Evolutionary conservation across 345 rosid genomes (phyloP).

Genomic region (Euphorbia lathyris): DNA sequence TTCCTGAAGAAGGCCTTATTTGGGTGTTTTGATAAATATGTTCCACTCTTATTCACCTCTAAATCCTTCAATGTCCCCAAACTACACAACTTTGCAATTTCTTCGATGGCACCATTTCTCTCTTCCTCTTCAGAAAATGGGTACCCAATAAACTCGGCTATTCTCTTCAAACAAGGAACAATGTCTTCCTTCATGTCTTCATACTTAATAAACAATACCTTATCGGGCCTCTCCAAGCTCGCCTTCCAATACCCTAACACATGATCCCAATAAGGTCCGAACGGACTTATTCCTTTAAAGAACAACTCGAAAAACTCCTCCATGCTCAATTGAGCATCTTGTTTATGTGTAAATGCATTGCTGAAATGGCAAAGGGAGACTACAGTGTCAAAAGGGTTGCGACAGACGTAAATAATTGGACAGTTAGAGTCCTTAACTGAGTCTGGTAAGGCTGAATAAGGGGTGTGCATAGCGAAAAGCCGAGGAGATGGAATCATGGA

Average conservation of each 20-base stretch:
- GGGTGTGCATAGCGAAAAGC: background rate
- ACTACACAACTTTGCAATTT: slow-evolving; percentile 15
- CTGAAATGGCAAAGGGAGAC: slow-evolving; percentile 25
- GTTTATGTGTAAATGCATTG: slow-evolving; percentile 15
- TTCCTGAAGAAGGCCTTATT: no score
- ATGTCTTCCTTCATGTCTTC: slow-evolving; percentile 39
- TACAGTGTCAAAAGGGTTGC: slow-evolving; percentile 28
- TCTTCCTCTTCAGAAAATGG: slow-evolving; percentile 19
- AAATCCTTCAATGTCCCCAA: slow-evolving; percentile 17
- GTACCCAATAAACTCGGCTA: slow-evolving; percentile 10
- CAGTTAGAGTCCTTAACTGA: slow-evolving; percentile 14
- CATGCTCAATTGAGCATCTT: slow-evolving; percentile 6
- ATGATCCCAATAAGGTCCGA: slow-evolving; percentile 41
- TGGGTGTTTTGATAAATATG: no score
- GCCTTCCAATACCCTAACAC: slow-evolving; percentile 34
- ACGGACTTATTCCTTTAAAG: slow-evolving; percentile 23
- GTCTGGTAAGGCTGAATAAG: background rate
- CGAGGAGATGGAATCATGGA: slow-evolving; percentile 7
- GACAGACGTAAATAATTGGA: slow-evolving; percentile 15
- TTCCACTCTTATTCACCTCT: background rate
- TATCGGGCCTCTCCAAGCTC: slow-evolving; percentile 24
- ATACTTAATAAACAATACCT: slow-evolving; percentile 32
- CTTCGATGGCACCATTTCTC: slow-evolving; percentile 5
- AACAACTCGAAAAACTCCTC: slow-evolving; percentile 35
- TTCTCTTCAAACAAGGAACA: slow-evolving; percentile 19